phyloP scores from a whole-genome alignment of 2,329 filamentous ascomycete genomes.

The Microascus cirrosus region DNA sequence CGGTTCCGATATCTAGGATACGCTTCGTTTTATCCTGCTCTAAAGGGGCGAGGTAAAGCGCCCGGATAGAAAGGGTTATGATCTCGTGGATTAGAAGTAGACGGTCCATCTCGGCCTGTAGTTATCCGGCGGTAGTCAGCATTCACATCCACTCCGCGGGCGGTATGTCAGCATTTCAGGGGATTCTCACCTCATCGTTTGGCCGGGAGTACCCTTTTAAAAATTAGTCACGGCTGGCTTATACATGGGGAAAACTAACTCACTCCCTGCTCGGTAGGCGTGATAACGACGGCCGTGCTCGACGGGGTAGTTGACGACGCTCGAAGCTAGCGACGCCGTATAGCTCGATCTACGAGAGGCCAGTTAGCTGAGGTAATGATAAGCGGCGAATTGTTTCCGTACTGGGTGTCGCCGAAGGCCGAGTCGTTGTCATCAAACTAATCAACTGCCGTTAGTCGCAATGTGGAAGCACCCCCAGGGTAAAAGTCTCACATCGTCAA shows the following conservation, averaged over 20 bases:
- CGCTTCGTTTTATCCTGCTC: slow-evolving; percentile 13
- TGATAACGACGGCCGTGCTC: slow-evolving; percentile 21
- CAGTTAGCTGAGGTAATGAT: not conserved
- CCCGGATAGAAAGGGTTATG: slow-evolving; percentile 14
- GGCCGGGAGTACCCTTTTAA: not conserved
- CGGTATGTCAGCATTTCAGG: too few species aligned
- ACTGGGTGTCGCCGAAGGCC: not conserved
- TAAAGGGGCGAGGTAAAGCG: slow-evolving; percentile 15
- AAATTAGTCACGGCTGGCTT: not conserved
- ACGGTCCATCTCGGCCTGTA: slow-evolving; percentile 20
- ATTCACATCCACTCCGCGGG: too few species aligned
- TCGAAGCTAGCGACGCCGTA: slow-evolving; percentile 15
- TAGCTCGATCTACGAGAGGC: slow-evolving; percentile 9
- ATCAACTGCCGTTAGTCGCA: not conserved
- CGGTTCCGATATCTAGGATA: slow-evolving; percentile 30
- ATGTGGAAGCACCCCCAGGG: not conserved
- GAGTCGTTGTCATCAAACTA: not conserved
- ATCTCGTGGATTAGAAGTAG: slow-evolving; percentile 25
- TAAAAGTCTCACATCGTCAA: not conserved
- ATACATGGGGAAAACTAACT: not conserved
- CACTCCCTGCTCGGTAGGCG: slow-evolving; percentile 19
- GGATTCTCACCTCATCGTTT: slow-evolving; percentile 3
- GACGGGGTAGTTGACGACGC: slow-evolving; percentile 14
- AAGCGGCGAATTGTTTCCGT: not conserved
- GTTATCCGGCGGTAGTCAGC: not conserved